Base-by-base conservation (phyloP, 768 basidiomycete genomes). In the Russula sp. region DNA sequence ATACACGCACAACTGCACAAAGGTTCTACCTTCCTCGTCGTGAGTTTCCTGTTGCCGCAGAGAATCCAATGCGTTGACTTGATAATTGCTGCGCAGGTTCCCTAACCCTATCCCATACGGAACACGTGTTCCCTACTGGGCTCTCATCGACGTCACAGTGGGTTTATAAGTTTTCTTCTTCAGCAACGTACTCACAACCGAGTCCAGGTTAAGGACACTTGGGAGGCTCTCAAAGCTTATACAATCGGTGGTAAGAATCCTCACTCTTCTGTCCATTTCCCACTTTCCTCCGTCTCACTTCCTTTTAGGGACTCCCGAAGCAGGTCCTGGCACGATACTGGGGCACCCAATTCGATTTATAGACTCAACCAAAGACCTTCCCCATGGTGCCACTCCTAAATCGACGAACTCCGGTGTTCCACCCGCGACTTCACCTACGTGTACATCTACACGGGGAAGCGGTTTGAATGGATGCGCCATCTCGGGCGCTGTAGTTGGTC, bases 61-160 rank as follows among this genome's bases (percentile, higher is more conserved):
- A 46, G 28, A 4, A n/a, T 46, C 18, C 28, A 13, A 8, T 20
- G 14, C 26, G 38, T 44, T 46, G 56, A 44, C 18, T 6, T 26
- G 2, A 14, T 18, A 57, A 36, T 28, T 28, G 20, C 2, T 24
- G 11, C 26, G 9, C 32, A 61, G 61, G 16, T 61, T 61, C 30
- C 61, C 61, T 8, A 48, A 61, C 32, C 14, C 61, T 32, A 42
- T 61, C 28, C 61, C 61, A 1, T 0, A 7, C 2, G 42, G n/a
- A 30, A 61, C 38, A 24, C 50, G 51, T 20, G 51, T 61, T 7
- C 60, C 50, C 3, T 9, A 53, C 0, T 61, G 60, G 60, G 51
- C 51, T 24, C 60, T 61, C 24, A 5, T 44, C 3, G 60, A 61
- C 10, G 9, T 18, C 10, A 61, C 38, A 9, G 60, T 61, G 11